Conservation (phyloP, 495 filamentous ascomycete species). For the Aspergillus diversus region DNA sequence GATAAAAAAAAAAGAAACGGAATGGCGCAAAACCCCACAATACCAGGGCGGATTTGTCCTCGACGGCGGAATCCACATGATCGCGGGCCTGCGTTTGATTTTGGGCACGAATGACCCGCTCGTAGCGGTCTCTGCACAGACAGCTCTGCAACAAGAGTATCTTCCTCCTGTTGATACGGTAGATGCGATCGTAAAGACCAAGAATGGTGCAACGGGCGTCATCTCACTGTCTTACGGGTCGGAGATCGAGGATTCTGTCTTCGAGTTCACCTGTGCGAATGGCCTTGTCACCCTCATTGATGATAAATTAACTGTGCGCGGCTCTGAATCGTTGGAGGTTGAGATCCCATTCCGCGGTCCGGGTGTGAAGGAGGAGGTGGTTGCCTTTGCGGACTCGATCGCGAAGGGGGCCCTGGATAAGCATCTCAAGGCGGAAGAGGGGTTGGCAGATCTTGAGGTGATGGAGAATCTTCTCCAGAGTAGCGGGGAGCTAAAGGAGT, state of each 20-base stretch:
- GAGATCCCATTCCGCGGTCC: conserved; percentile 58
- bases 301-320: conserved; percentile 58
- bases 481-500: conserved; percentile 53
- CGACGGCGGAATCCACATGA: conserved; percentile 76
- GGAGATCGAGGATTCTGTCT: conserved; percentile 57
- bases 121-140: conserved; percentile 60
- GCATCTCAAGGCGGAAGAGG: conserved; percentile 65
- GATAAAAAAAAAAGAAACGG: conserved; percentile 51
- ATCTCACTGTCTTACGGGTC: conserved; percentile 70
- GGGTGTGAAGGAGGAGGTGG: conserved; percentile 69
- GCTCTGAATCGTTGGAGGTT: conserved; percentile 36
- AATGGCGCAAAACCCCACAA: conserved; percentile 72
- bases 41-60: conserved; percentile 80
- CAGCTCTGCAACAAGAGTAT: conserved; percentile 59
- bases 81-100: conserved; percentile 64
- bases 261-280: conserved; percentile 52
- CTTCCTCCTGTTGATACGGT: conserved; percentile 78
- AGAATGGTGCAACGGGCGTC: conserved; percentile 63
- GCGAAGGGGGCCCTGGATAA: conserved; percentile 40
- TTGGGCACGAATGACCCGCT: conserved; percentile 53
- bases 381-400: conserved; percentile 65
- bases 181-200: conserved; percentile 63
- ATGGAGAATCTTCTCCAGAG: conserved; percentile 67
- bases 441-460: conserved; percentile 70
- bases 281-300: conserved; percentile 56